Base-by-base conservation (phyloP, 768 basidiomycete genomes). In the button mushroom (Agaricus bisporus) region DNA sequence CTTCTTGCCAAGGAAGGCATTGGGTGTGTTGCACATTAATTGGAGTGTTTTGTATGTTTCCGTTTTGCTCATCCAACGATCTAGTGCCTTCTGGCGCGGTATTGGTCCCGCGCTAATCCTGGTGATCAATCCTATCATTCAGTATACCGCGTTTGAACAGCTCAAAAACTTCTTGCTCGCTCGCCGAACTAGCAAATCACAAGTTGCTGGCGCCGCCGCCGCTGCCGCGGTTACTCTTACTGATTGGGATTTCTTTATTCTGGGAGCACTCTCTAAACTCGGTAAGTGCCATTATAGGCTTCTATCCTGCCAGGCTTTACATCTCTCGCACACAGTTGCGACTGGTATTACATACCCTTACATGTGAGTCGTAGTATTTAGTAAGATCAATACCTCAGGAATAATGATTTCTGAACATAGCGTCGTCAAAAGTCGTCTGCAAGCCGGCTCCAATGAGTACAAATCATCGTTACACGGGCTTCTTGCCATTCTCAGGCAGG, bases 61-160 rank as follows among this genome's bases (percentile, higher is more conserved):
- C 18, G 15, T 39, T 44, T 51, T 45, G 55, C 49, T 18, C 11
- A 51, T 20, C 55, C 32, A 32, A 36, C 36, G 35, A 44, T 18
- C 45, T 10, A 75, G 75, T n/a, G 95, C 86, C 1, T 86, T 99
- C 64, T 97, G 89, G 86, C 79, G 92, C 43, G 95, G 95, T 12
- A 80, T 99, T 37, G 91, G 92, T 1, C 94, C 95, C 3, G 94
- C 94, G n/a, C 74, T 99, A 46, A 77, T 93, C 26, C 77, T 98
- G 42, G 95, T 98, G 59, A 81, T 91, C 58, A 99, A 99, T 68
- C 95, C 95, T 14, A 88, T 99, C 29, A 77, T 98, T 29, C 84
- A 94, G 73, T 95, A 97, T 67, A 98, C 95, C 17, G 82, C 85
- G 0, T 98, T 98, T 58, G 95, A 99, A 69, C 92, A 97, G 64